A percentile compares a stretch with the other conserved stretches of the same genome.
These are phyloP conservation scores for Immersiella caudata DNA, from an alignment of 495 filamentous ascomycete species.

Conservation along the genomic window DNA sequence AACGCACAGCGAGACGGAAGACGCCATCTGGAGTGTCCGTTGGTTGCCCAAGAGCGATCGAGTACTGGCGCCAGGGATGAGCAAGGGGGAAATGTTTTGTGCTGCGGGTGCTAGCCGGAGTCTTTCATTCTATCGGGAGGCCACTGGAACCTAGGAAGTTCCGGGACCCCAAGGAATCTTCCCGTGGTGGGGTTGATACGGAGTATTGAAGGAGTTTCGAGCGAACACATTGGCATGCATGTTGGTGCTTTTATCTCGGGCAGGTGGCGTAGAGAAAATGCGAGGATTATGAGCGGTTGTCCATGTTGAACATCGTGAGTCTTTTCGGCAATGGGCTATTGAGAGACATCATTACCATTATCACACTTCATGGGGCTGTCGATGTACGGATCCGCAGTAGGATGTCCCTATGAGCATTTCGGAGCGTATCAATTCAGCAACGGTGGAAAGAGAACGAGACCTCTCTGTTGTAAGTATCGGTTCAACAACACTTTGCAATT, in stretches of 20 bases:
- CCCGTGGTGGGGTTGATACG: neutral
- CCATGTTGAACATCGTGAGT: no score
- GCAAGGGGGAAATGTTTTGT: constrained; percentile 81
- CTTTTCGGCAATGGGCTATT: no score
- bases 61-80: constrained; percentile 44
- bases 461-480: no score
- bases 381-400: no score
- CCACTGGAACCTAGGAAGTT: constrained; percentile 65
- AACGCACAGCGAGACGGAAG: constrained; percentile 88
- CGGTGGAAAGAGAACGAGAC: no score
- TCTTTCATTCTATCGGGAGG: constrained; percentile 89
- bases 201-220: neutral
- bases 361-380: no score
- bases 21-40: constrained; percentile 80
- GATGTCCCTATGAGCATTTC: no score
- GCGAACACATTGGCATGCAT: neutral
- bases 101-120: constrained; percentile 79
- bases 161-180: neutral
- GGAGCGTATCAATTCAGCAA: no score
- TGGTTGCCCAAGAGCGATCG: constrained; percentile 77
- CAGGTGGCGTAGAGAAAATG: neutral
- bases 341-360: no score
- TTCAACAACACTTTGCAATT: no score
- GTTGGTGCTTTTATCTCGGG: neutral
- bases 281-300: neutral